phyloP scores from a whole-genome alignment of 148 eudicot genomes.

The Camellia sinensis region DNA sequence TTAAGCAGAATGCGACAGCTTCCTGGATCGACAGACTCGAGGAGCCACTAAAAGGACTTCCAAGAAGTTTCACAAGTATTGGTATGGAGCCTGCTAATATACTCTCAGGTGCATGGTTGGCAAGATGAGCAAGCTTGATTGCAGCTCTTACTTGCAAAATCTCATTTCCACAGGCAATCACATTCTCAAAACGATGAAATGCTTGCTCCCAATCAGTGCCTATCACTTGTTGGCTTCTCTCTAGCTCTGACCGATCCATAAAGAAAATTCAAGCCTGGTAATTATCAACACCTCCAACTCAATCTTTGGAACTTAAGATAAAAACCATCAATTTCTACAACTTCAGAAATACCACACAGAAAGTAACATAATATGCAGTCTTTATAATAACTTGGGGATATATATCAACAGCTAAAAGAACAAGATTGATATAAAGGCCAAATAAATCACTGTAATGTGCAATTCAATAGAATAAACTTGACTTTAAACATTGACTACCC shows the following conservation, averaged over 20 bases:
- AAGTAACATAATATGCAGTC: background rate
- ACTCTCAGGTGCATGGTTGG: conserved; percentile 38
- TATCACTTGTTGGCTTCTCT: conserved; percentile 14
- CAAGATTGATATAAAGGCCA: background rate
- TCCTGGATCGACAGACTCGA: conserved; percentile 24
- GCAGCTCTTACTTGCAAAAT: conserved; percentile 29
- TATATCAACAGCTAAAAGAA: background rate
- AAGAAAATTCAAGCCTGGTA: conserved; percentile 8
- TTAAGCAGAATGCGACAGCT: conserved; percentile 44
- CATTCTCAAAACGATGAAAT: conserved; percentile 28
- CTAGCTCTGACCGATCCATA: conserved; percentile 24
- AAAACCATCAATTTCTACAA: too few relatives aligned
- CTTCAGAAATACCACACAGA: background rate
- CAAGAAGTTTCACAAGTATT: conserved; percentile 33
- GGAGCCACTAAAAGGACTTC: conserved; percentile 3
- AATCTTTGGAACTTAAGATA: background rate
- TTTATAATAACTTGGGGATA: background rate
- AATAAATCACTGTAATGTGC: background rate
- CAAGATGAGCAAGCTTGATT: conserved; percentile 33
- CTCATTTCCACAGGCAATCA: conserved; percentile 30
- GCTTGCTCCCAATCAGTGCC: conserved; percentile 43
- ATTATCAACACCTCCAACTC: background rate
- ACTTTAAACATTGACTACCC: too few relatives aligned
- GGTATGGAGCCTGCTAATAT: conserved; percentile 34
- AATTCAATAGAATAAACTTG: background rate